Evolutionary conservation across 257 asterid genomes (phyloP).

Genomic region (Avicennia marina): DNA sequence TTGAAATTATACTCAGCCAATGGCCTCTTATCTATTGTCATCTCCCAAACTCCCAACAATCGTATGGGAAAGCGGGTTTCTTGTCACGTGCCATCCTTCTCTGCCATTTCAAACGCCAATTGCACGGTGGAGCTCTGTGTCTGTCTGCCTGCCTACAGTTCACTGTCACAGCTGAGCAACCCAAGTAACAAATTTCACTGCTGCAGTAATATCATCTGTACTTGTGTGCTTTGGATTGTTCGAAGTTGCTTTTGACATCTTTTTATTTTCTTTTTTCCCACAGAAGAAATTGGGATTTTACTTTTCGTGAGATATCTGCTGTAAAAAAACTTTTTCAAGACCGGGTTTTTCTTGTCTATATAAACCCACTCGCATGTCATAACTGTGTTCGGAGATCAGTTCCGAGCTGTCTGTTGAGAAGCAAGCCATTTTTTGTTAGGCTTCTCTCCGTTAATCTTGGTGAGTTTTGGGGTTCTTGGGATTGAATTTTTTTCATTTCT

Average conservation of each 20-base stretch:
- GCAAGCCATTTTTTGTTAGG: neutral
- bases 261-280: neutral
- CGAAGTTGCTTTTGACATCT: constrained; percentile 12
- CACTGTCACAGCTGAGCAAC: constrained; percentile 10
- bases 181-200: constrained; percentile 13
- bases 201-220: neutral
- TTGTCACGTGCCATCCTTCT: no score
- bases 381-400: constrained; percentile 14
- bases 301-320: constrained; percentile 21
- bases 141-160: constrained; percentile 12
- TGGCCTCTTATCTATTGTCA: no score
- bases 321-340: constrained; percentile 9
- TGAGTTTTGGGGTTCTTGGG: constrained; percentile 14
- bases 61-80: no score
- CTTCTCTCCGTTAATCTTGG: constrained; percentile 12
- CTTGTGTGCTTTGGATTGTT: neutral
- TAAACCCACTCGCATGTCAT: constrained; percentile 15
- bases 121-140: constrained; percentile 2
- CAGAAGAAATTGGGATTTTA: neutral
- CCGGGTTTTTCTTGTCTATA: constrained; percentile 15
- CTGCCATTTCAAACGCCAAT: neutral
- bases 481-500: neutral
- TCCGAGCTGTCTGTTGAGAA: constrained; percentile 14
- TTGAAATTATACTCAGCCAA: no score
- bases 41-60: no score